Evolutionary conservation across 2,329 filamentous ascomycete genomes (phyloP), one percentile per base, ranked within the genome.

Genomic region (Trichoderma semiorbis): DNA sequence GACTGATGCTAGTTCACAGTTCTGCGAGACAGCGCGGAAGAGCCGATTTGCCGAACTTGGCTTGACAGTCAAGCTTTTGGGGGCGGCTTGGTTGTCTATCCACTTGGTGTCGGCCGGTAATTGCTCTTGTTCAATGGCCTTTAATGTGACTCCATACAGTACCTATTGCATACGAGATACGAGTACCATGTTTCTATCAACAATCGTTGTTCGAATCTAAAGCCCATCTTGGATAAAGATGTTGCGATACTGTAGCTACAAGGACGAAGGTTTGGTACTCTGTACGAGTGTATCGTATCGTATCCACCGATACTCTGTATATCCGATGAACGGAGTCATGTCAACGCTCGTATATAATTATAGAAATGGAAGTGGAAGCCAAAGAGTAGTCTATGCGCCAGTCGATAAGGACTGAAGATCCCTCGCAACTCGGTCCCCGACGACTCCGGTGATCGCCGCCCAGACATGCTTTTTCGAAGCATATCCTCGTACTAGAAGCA

Each of bases 21-120:
- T 7, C 32, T 47, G 53, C 55, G 36, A 55, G 21, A 36, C 65
- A 43, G 18, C 55, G 68, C 68, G 68, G 68, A 43, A 50, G 58
- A 64, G 58, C 68, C 68, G 68, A 61, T 55, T 64, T 70, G 60
- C 68, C 32, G 30, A 32, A 39, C 30, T 28, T 58, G 30, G 18
- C 6, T 18, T 39, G 67, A 61, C 39, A 63, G 32, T 64, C 43
- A 64, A 64, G 43, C 39, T 70, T 70, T 64, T 11, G 11, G 26
- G 16, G 18, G 16, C 64, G 47, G 47, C 63, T 53, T 24, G 21
- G 30, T 2, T 4, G 30, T 7, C 32, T 24, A 53, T 53, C 43
- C 63, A 36, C 63, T 65, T 32, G 43, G 28, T 34, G 39, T 65
- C 63, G 43, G 63, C 30, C 53, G 43, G 36, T 39, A 60, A 68